phyloP scores from a whole-genome alignment of 331 rosid genomes.

The Pyrus hybrid region DNA sequence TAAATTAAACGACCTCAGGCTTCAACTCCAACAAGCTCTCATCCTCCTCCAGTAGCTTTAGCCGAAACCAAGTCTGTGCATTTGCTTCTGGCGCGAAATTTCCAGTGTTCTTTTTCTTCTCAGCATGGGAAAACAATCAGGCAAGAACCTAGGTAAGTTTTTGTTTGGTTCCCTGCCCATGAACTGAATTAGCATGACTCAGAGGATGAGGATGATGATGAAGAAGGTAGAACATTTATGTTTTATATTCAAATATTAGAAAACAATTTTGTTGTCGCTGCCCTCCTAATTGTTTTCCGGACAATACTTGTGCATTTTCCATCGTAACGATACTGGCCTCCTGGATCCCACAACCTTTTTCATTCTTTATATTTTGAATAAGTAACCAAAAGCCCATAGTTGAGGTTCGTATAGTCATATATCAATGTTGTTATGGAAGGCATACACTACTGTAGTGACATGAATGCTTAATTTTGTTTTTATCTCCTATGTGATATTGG shows the following conservation, averaged over 20 bases:
- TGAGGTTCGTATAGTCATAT: not conserved
- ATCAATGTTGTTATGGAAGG: not conserved
- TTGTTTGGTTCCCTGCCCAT: not conserved
- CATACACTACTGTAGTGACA: not conserved
- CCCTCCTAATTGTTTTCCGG: not conserved
- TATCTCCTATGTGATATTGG: not conserved
- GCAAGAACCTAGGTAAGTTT: not conserved
- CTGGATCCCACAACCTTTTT: not conserved
- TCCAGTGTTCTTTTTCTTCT: not conserved
- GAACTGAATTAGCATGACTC: not conserved
- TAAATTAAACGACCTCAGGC: too few species aligned
- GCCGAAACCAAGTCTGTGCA: too few species aligned
- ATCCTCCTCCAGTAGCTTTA: too few species aligned
- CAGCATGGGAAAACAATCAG: slow-evolving; percentile 7
- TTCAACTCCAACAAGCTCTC: too few species aligned
- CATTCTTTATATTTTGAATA: not conserved
- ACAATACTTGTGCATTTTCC: not conserved
- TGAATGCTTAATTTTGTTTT: not conserved
- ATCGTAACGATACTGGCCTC: not conserved
- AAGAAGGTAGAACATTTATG: slow-evolving; percentile 30
- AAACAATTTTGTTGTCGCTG: not conserved
- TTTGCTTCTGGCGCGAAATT: not conserved
- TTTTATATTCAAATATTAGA: not conserved
- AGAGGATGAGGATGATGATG: slow-evolving; percentile 26
- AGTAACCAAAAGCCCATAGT: not conserved